Base-by-base conservation (phyloP, 2,329 filamentous ascomycete genomes). In the Penicillium sp. region DNA sequence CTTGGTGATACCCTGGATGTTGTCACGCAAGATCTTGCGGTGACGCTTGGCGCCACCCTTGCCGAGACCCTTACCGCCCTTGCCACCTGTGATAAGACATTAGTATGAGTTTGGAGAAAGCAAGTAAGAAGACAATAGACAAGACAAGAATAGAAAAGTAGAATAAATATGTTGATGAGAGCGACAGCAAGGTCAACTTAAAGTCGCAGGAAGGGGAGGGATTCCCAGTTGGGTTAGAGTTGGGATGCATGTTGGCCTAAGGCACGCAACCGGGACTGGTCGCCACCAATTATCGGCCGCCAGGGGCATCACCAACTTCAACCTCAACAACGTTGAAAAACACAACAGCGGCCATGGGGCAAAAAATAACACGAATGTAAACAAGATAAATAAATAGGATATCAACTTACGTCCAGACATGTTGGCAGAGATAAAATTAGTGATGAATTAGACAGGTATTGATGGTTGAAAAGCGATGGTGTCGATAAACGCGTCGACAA, bases 1-100 rank as follows among this genome's bases (percentile, higher is more conserved):
- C 89, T 97, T 97, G 76, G 92, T 97, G 77, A 97, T 97, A 82
- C 92, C 92, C 84, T 97, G 92, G 77, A 97, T 97, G 89, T 97
- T 97, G 89, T 97, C 93, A 81, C 93, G 92, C 79, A 97, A 85
- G 85, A 97, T 97, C 90, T 97, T 97, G 74, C 93, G 89, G 83
- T 97, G 93, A 81, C 93, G 93, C 89, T 97, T 97, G 81, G 93
- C 93, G 80, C 93, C 93, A 65, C 92, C 92, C 87, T 96, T 96
- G 79, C 92, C 92, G 80, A 97, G 92, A 77, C 92, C 92, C 85
- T 96, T 96, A 78, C 92, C 92, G 78, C 92, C 92, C 83, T 96
- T 96, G 77, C 91, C 91, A 77, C 91, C 90, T 95, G 69, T 69
- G 62, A 57, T 58, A 56, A 41, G 6, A 29, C 48, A 54, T 66